phyloP scores from a whole-genome alignment of 306 rosid species.

The Lotus japonicus region DNA sequence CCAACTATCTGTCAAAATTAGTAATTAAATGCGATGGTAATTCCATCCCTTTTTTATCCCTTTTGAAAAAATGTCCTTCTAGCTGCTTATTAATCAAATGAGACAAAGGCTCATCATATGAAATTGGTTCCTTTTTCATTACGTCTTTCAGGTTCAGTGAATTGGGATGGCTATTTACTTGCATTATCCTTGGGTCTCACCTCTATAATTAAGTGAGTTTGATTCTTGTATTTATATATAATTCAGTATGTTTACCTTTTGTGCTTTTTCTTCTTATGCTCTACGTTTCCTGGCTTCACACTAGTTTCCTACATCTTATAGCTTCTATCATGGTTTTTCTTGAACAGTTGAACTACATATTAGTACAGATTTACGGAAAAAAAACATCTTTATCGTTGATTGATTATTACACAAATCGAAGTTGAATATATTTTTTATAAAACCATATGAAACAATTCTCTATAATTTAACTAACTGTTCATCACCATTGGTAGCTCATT shows the following conservation, averaged over 20 bases:
- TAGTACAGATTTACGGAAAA: not conserved
- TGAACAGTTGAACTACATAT: not conserved
- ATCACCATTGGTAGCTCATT: not conserved
- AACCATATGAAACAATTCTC: not conserved
- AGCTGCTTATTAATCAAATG: conserved; percentile 7
- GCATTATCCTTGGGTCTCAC: conserved; percentile 83
- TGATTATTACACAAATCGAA: not conserved
- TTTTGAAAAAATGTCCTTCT: not conserved
- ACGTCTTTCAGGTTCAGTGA: conserved; percentile 49
- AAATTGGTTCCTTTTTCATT: conserved; percentile 2
- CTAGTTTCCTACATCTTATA: conserved; percentile 10
- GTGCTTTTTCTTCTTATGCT: not conserved
- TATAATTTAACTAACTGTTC: not conserved
- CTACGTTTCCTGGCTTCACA: not conserved
- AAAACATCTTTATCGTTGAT: not conserved
- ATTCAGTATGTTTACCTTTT: not conserved
- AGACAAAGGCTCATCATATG: not conserved
- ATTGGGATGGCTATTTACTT: conserved; percentile 69
- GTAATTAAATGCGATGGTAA: not conserved
- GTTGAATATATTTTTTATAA: not conserved
- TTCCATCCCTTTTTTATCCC: not conserved
- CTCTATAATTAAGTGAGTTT: conserved; percentile 72
- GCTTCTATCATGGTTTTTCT: not conserved
- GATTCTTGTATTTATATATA: conserved; percentile 5
- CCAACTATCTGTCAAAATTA: not conserved